Conservation (phyloP, 495 filamentous ascomycete genomes). For the Aspergillus kassunensis region DNA sequence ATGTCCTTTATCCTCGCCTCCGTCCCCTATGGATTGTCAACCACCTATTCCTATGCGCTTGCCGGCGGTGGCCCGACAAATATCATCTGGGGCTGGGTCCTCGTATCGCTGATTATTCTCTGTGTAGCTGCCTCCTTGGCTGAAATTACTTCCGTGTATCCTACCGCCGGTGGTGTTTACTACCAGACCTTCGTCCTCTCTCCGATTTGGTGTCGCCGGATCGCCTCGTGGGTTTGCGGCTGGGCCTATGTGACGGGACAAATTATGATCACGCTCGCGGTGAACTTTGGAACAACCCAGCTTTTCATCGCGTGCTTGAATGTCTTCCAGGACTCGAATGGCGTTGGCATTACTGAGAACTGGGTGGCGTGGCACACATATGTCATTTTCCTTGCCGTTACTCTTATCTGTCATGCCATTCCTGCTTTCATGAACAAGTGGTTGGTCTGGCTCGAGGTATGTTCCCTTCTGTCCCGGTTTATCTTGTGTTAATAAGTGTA, state of each 20-base stretch:
- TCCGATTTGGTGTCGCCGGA: constrained; percentile 45
- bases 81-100: constrained; percentile 67
- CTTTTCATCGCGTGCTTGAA: constrained; percentile 24
- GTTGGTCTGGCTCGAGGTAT: constrained; percentile 37
- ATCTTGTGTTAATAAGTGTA: constrained; percentile 18
- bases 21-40: constrained; percentile 63
- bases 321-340: constrained; percentile 40
- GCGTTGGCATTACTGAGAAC: constrained; percentile 20
- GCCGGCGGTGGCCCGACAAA: constrained; percentile 60
- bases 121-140: constrained; percentile 69
- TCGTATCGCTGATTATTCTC: constrained; percentile 65
- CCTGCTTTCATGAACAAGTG: constrained; percentile 24
- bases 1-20: constrained; percentile 47
- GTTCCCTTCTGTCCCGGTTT: constrained; percentile 4
- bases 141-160: constrained; percentile 71
- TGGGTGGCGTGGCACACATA: constrained; percentile 43
- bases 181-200: constrained; percentile 69
- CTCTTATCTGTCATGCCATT: constrained; percentile 34
- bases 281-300: constrained; percentile 29
- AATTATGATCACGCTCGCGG: constrained; percentile 45
- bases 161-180: constrained; percentile 66
- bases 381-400: constrained; percentile 57
- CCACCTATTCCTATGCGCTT: constrained; percentile 65
- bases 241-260: constrained; percentile 67
- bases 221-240: constrained; percentile 62